phyloP scores from a whole-genome alignment of 192 early-diverging fungal species.

The Coemansia asiatica region DNA sequence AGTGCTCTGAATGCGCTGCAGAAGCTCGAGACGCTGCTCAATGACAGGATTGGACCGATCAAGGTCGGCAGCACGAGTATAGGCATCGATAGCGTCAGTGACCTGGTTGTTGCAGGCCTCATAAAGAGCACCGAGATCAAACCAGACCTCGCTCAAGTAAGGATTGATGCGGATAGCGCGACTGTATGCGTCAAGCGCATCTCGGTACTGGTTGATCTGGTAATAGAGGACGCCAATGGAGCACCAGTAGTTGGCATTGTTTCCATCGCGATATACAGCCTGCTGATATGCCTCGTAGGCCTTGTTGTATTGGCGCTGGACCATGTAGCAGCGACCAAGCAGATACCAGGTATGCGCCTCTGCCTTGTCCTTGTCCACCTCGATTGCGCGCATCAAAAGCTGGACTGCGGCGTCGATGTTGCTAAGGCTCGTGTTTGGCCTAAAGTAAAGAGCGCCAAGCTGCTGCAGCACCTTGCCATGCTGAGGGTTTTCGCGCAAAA shows the following conservation, averaged over 20 bases:
- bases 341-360: constrained; percentile 96
- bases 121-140: constrained; percentile 93
- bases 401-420: constrained; percentile 84
- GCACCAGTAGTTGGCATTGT: constrained; percentile 97
- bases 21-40: constrained; percentile 67
- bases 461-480: constrained; percentile 96
- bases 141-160: constrained; percentile 96
- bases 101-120: constrained; percentile 98
- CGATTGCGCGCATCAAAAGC: constrained; percentile 80
- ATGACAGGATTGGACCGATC: constrained; percentile 88
- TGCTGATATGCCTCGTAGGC: constrained; percentile 98
- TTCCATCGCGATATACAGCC: constrained; percentile 89
- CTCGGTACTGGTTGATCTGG: constrained; percentile 90
- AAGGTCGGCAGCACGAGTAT: constrained; percentile 87
- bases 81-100: constrained; percentile 95
- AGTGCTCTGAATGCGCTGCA: constrained; percentile 49
- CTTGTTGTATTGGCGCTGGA: constrained; percentile 88
- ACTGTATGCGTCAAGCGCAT: constrained; percentile 96
- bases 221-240: constrained; percentile 98
- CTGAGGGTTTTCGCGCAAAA: constrained; percentile 83
- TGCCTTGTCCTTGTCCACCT: constrained; percentile 73
- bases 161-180: constrained; percentile 92
- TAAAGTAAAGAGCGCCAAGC: constrained; percentile 95
- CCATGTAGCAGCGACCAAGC: constrained; percentile 96
- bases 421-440: constrained; percentile 74